These are phyloP conservation scores for Phytopythium chamaehyphon DNA, from an alignment of 352 stramenopile species.

Conservation along the genomic window DNA sequence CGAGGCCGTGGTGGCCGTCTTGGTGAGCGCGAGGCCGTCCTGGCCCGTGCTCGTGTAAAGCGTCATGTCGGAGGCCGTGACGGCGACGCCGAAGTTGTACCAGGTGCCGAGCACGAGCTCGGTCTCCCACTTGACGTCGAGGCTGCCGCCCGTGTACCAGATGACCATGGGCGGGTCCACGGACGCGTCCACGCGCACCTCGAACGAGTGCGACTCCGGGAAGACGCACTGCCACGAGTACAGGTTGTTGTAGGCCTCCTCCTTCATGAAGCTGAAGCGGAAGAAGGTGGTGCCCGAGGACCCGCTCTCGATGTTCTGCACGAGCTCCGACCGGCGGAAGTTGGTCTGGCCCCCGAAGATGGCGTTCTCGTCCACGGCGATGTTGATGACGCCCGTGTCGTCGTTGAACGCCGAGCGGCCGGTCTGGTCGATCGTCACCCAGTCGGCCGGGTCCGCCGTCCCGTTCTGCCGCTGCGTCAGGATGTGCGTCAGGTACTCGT, in stretches of 20 bases:
- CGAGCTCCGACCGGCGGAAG: constrained; percentile 64
- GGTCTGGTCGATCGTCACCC: constrained; percentile 34
- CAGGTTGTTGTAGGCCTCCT: constrained; percentile 30
- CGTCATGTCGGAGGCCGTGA: constrained; percentile 27
- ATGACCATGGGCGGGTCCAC: constrained; percentile 45
- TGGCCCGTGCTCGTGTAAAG: constrained; percentile 56
- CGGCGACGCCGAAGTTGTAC: constrained; percentile 68
- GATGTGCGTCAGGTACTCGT: constrained; percentile 67
- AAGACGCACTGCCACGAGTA: constrained; percentile 61
- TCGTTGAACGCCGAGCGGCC: constrained; percentile 53
- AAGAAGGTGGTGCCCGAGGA: constrained; percentile 50
- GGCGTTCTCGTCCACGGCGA: constrained; percentile 50
- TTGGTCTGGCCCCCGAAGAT: constrained; percentile 55
- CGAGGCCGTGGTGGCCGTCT: constrained; percentile 20
- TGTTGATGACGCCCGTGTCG: constrained; percentile 55
- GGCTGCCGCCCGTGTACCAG: constrained; percentile 42
- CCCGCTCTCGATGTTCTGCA: constrained; percentile 46
- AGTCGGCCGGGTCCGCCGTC: constrained; percentile 36
- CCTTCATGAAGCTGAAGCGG: constrained; percentile 51
- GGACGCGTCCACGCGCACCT: constrained; percentile 56
- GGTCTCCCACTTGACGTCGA: constrained; percentile 45
- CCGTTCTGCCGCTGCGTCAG: constrained; percentile 51
- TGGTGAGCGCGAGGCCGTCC: constrained; percentile 33
- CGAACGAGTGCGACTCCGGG: constrained; percentile 55
- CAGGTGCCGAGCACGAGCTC: constrained; percentile 49